A percentile compares a stretch with the other conserved stretches of the same genome.
Evolutionary conservation across 371 early-diverging fungal genomes (phyloP).

Genomic region (Encephalitozoon cuniculi): DNA sequence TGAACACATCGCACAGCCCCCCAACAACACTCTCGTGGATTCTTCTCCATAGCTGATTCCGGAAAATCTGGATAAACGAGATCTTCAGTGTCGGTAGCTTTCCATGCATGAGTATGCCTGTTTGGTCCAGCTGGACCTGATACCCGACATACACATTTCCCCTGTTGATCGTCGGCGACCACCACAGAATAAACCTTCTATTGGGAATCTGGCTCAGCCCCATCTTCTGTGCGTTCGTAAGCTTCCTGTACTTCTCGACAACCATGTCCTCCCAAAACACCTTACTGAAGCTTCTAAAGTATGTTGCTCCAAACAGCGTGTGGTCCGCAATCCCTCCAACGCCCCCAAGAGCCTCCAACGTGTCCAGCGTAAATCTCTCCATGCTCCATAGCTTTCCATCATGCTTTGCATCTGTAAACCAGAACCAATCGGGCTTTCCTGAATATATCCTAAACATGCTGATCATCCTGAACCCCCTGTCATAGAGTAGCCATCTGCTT

Average conservation of each 20-base stretch:
- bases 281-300: slow-evolving; percentile 90
- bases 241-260: slow-evolving; percentile 46
- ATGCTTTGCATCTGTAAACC: slow-evolving; percentile 61
- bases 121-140: slow-evolving; percentile 92
- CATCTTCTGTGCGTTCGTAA: slow-evolving; percentile 85
- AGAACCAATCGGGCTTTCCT: slow-evolving; percentile 55
- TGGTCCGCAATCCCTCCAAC: slow-evolving; percentile 93
- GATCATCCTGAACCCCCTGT: slow-evolving; percentile 92
- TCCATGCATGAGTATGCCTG: slow-evolving; percentile 97
- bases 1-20: slow-evolving; percentile 63
- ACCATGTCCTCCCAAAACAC: slow-evolving; percentile 85
- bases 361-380: slow-evolving; percentile 87
- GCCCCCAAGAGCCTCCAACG: slow-evolving; percentile 92
- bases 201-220: slow-evolving; percentile 97
- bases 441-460: slow-evolving; percentile 92
- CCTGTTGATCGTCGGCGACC: slow-evolving; percentile 95
- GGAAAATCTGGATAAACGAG: slow-evolving; percentile 91
- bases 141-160: slow-evolving; percentile 95
- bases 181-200: slow-evolving; percentile 97
- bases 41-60: slow-evolving; percentile 97
- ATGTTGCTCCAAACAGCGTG: slow-evolving; percentile 88
- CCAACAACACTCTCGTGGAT: slow-evolving; percentile 87
- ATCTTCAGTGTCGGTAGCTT: slow-evolving; percentile 97
- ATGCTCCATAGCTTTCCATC: slow-evolving; percentile 92
- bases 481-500: slow-evolving; percentile 88